Evolutionary conservation across 2,329 filamentous ascomycete genomes (phyloP).

Genomic region (Trichoderma brevicompactum): DNA sequence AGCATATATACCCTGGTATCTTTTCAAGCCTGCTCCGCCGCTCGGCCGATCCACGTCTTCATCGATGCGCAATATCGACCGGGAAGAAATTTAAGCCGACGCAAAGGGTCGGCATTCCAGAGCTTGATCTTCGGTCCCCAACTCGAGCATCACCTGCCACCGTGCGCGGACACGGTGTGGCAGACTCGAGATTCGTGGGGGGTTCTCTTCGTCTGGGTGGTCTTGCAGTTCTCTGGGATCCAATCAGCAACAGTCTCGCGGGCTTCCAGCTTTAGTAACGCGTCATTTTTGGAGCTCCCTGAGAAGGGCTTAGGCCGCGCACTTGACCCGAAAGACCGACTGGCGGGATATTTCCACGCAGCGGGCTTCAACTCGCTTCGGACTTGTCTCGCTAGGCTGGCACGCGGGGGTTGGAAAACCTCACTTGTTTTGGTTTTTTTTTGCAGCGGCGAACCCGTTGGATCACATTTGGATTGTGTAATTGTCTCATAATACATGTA

Average conservation of each 20-base stretch:
- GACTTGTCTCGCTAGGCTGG: conserved; percentile 13
- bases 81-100: background rate
- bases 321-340: conserved; percentile 18
- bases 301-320: conserved; percentile 1
- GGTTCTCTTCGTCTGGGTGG: background rate
- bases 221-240: background rate
- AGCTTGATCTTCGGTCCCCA: no score
- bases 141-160: background rate
- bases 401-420: background rate
- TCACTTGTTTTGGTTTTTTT: no score
- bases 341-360: background rate
- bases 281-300: background rate
- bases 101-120: background rate
- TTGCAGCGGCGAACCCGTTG: background rate
- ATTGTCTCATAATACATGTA: background rate
- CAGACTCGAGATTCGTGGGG: background rate
- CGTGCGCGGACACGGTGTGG: background rate
- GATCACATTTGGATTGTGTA: background rate
- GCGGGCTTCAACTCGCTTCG: background rate
- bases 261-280: conserved; percentile 1
- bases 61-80: no score
- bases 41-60: no score
- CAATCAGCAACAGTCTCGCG: conserved; percentile 1
- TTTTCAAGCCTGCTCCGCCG: no score
- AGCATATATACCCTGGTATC: no score